A percentile compares a stretch with the other conserved stretches of the same genome.
These are phyloP conservation scores for Fusarium verticillioides DNA, from an alignment of 2,329 filamentous ascomycete species.

Conservation along the genomic window DNA sequence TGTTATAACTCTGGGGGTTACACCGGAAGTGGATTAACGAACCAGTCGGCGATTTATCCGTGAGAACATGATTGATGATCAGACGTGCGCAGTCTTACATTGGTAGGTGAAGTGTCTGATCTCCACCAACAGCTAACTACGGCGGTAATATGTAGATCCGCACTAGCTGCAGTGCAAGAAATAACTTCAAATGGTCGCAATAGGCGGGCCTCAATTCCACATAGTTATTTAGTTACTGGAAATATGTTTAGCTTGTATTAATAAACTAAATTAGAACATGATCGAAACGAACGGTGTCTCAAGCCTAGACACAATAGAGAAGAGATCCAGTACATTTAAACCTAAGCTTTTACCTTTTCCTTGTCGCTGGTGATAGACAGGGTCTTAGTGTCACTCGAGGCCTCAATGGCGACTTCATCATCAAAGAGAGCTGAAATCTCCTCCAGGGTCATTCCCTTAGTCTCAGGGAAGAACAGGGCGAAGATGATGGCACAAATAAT, in stretches of 20 bases:
- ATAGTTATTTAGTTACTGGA: accelerated
- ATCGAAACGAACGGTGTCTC: accelerated
- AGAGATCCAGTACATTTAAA: neutral
- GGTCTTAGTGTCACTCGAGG: neutral
- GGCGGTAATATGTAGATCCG: neutral
- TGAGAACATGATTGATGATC: neutral
- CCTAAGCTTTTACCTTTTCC: neutral
- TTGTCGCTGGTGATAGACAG: neutral
- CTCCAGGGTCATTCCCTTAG: neutral
- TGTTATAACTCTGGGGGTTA: neutral
- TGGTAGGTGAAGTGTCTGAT: neutral
- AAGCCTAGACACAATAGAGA: accelerated
- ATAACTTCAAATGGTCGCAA: accelerated
- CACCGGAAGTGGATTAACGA: neutral
- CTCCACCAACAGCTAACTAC: neutral
- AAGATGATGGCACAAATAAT: neutral
- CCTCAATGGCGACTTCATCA: neutral
- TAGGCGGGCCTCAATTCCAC: neutral
- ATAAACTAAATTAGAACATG: accelerated
- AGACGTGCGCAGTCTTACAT: neutral
- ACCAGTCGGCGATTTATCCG: neutral
- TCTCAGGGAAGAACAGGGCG: neutral
- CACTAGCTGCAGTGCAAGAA: neutral
- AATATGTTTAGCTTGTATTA: accelerated
- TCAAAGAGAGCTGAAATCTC: neutral